Base-by-base conservation (phyloP, 352 stramenopile species). In the Phytophthora capsici region DNA sequence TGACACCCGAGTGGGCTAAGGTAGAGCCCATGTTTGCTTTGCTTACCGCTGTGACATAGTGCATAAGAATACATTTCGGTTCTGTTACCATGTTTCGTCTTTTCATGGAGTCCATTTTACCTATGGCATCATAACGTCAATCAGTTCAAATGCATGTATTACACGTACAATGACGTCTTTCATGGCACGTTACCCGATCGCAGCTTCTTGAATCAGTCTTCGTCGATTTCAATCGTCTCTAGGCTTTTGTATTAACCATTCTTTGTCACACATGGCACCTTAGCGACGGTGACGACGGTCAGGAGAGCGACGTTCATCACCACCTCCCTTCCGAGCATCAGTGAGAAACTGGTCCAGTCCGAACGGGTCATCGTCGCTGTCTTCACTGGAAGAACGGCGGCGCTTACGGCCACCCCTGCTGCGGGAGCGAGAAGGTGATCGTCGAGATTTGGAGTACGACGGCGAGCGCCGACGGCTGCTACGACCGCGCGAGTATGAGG, bases 301-400 rank as follows among this genome's bases (percentile, higher is more conserved):
- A 47, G 62, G 43, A 12, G 63, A 73, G 23, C 70, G 66, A 14
- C 70, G 66, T 22, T 61, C 37, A 25, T 77, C 62, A 19, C 71
- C 65, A 20, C 49, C 44, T 19, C 70, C 70, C 52, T 82, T 86
- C 23, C 87, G 80, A 9, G 87, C 87, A 32, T 95, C 85, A 12
- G 83, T 84, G 22, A 95, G 66, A 56, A 95, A 95, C 62, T 92
- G 80, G 54, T 95, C 89, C 25, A 96, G 63, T 16, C 86, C 88
- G 32, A 94, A 97, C 32, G 89, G 89, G 43, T 97, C 89, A 51
- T 91, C 77, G 22, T 78, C 77, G 36, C 79, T 85, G 37, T 71
- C 67, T 44, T 88, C 76, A 48, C 79, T 81, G 20, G 66, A 43
- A 5, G 77, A 73, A 45, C 73, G 77, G 10, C 73, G 73, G 52